These are phyloP conservation scores for Aphanomyces stellatus DNA, from an alignment of 352 stramenopile genomes.

Conservation along the genomic window DNA sequence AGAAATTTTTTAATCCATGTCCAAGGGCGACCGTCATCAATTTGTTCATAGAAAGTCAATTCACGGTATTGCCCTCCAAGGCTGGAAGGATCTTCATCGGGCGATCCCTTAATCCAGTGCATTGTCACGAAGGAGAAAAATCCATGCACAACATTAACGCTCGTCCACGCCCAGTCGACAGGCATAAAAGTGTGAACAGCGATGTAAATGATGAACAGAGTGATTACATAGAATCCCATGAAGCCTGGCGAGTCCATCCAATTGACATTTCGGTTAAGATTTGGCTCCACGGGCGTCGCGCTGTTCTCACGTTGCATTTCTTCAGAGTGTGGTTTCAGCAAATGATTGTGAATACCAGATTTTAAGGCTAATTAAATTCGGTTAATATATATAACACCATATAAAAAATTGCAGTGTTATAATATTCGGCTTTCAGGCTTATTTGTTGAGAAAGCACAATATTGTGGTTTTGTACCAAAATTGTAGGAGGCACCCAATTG, in stretches of 20 bases:
- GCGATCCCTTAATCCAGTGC: conserved; percentile 94
- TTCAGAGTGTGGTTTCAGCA: too few species aligned
- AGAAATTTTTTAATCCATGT: conserved; percentile 92
- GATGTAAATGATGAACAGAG: conserved; percentile 69
- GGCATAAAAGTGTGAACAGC: conserved; percentile 70
- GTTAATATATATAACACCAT: too few species aligned
- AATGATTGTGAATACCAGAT: too few species aligned
- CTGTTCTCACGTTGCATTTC: conserved; percentile 6
- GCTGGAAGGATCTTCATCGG: conserved; percentile 76
- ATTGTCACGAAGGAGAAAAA: conserved; percentile 90
- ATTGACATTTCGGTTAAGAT: conserved; percentile 87
- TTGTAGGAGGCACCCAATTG: too few species aligned
- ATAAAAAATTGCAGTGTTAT: too few species aligned
- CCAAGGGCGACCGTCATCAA: conserved; percentile 88
- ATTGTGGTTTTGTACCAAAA: too few species aligned
- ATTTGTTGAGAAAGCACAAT: too few species aligned
- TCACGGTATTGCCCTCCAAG: conserved; percentile 88
- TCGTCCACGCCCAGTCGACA: conserved; percentile 59
- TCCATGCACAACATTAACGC: conserved; percentile 79
- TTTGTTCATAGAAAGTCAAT: conserved; percentile 95
- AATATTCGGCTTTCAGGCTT: too few species aligned
- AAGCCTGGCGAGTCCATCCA: conserved; percentile 86
- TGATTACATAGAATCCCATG: conserved; percentile 81
- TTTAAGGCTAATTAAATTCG: too few species aligned
- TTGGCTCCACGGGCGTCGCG: conserved; percentile 17